A percentile compares a stretch with the other conserved stretches of the same genome.
Evolutionary conservation across 495 filamentous ascomycete species (phyloP).

Genomic region (Trichoderma virens): DNA sequence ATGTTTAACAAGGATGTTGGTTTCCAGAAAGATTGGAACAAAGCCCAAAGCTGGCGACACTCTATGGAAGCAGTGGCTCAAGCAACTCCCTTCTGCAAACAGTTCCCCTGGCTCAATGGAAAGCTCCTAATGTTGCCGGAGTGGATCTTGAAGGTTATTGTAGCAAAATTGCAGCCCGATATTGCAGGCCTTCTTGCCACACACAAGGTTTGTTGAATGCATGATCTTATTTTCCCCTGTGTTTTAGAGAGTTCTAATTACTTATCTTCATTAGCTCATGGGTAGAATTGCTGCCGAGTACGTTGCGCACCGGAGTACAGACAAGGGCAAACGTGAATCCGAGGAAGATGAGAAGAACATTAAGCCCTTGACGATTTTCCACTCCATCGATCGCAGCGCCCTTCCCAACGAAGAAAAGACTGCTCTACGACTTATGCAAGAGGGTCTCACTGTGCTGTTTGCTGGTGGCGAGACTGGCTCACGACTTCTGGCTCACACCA

Average conservation of each 20-base stretch:
- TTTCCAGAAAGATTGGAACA: neutral
- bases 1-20: neutral
- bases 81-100: too few species aligned
- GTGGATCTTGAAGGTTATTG: neutral
- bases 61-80: too few species aligned
- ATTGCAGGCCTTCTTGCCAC: neutral
- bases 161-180: neutral
- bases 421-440: neutral
- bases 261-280: neutral
- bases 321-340: neutral
- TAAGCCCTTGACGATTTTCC: neutral
- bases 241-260: neutral
- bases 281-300: neutral
- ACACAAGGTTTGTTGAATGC: neutral
- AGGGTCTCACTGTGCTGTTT: neutral
- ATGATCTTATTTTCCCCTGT: neutral
- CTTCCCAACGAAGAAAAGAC: neutral
- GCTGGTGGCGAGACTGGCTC: neutral
- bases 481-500: neutral
- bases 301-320: neutral
- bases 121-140: too few species aligned
- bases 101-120: too few species aligned
- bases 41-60: too few species aligned
- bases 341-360: neutral
- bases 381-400: neutral